These are phyloP conservation scores for Colletotrichum endophyticum DNA, from an alignment of 2,329 filamentous ascomycete genomes.

Conservation along the genomic window DNA sequence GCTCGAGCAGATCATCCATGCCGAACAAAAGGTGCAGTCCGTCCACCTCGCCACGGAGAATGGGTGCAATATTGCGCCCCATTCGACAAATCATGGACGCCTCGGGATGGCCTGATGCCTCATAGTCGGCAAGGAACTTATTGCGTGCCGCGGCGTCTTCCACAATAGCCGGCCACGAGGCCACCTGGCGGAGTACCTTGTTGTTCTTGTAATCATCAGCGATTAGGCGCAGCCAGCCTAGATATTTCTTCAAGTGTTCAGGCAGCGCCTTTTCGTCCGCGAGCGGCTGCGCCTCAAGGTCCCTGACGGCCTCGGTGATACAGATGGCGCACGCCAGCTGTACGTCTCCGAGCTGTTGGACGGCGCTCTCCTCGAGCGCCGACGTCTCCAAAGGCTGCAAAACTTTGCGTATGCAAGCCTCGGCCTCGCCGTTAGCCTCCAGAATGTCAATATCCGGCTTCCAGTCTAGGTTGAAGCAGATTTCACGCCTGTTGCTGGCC, in stretches of 20 bases:
- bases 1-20: conserved; percentile 1
- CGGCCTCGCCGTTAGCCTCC: not conserved
- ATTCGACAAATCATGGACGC: not conserved
- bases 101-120: not conserved
- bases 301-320: not conserved
- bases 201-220: not conserved
- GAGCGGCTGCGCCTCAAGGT: not conserved
- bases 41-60: not conserved
- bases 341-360: not conserved
- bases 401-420: not conserved
- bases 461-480: not conserved
- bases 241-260: not conserved
- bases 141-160: not conserved
- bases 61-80: not conserved
- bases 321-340: not conserved
- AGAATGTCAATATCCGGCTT: not conserved
- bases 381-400: not conserved
- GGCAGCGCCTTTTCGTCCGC: not conserved
- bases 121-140: not conserved
- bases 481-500: not conserved
- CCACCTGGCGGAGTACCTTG: not conserved
- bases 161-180: not conserved
- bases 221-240: not conserved
- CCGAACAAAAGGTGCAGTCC: not conserved
- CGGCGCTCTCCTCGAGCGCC: not conserved